phyloP scores from a whole-genome alignment of 129 eudicot genomes.

The Ambrosia trifida region DNA sequence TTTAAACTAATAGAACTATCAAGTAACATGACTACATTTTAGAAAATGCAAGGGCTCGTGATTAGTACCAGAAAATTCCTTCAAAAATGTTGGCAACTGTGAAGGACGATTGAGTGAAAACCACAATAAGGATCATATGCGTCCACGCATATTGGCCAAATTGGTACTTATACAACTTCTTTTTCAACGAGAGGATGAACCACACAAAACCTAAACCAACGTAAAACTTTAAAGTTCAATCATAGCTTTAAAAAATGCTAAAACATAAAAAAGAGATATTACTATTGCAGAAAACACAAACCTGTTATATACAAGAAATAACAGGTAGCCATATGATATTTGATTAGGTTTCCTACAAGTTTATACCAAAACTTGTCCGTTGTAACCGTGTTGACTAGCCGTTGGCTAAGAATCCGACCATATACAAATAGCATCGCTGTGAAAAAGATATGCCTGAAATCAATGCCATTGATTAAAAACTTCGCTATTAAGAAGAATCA shows the following conservation, averaged over 20 bases:
- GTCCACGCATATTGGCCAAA: constrained; percentile 98
- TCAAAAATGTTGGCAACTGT: constrained; percentile 93
- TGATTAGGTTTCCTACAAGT: constrained; percentile 72
- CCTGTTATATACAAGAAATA: constrained; percentile 90
- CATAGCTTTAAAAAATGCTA: neutral
- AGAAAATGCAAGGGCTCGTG: constrained; percentile 1
- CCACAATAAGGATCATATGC: constrained; percentile 91
- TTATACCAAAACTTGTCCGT: constrained; percentile 69
- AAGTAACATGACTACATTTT: constrained; percentile 8
- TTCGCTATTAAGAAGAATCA: neutral
- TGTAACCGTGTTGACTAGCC: constrained; percentile 82
- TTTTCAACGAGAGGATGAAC: constrained; percentile 87
- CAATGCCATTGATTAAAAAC: constrained; percentile 9
- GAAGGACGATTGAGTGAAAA: constrained; percentile 83
- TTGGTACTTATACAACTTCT: constrained; percentile 96
- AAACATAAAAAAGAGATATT: neutral
- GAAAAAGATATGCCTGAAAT: constrained; percentile 86
- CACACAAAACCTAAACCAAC: constrained; percentile 74
- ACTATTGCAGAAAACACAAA: constrained; percentile 27
- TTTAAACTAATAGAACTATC: neutral
- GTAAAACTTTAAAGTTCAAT: constrained; percentile 4
- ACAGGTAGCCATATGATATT: constrained; percentile 89
- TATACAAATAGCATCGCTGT: constrained; percentile 91
- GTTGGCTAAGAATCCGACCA: constrained; percentile 89
- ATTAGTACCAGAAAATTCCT: constrained; percentile 81